Evolutionary conservation across 352 stramenopile species (phyloP), one percentile per base, ranked within the genome.

Genomic region (Globisporangium barbulae): DNA sequence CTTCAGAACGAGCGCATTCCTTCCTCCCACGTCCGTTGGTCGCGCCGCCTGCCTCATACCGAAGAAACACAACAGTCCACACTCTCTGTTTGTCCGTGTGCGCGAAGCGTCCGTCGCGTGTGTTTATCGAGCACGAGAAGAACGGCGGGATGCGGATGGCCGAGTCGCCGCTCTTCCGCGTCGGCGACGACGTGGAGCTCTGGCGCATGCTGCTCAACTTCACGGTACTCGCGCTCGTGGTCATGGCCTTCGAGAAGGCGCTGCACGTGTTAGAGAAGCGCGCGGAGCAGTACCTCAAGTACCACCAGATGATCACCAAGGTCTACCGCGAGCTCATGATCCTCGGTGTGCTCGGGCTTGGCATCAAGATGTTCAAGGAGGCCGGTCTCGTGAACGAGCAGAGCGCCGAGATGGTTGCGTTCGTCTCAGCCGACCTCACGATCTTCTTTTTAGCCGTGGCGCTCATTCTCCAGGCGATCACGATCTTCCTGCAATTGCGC

Each of bases 301-400:
- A 88, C 61, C 75, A 89, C 61, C 73, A 89, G 52, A 90, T 89
- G 71, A 71, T 89, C 35, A 81, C 72, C 10, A 90, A 90, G 53
- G 70, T 72, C 22, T 89, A 80, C 55, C 62, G 74, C 56, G 79
- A 89, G 35, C 73, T 89, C 41, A 89, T 87, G 80, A 69, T 87
- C 41, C 69, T 89, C 2, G 79, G 79, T 4, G 59, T 89, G 12
- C 64, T 89, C 6, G 78, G 75, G 61, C 69, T 89, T 12, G 64
- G 71, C 15, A 67, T 89, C 31, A 89, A 89, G 53, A 50, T 89
- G 5, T 37, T 83, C 49, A 79, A 84, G 42, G 75, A 83, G 19
- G 35, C 76, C 0, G 59, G 67, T 2, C 62, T 64, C 19, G 57
- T 83, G 15, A 28, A 77, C n/a, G 42, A 65, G 1, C 59, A 73